Evolutionary conservation across 2,329 filamentous ascomycete genomes (phyloP), one percentile per base, ranked within the genome.

Genomic region (Phialophora chinensis): DNA sequence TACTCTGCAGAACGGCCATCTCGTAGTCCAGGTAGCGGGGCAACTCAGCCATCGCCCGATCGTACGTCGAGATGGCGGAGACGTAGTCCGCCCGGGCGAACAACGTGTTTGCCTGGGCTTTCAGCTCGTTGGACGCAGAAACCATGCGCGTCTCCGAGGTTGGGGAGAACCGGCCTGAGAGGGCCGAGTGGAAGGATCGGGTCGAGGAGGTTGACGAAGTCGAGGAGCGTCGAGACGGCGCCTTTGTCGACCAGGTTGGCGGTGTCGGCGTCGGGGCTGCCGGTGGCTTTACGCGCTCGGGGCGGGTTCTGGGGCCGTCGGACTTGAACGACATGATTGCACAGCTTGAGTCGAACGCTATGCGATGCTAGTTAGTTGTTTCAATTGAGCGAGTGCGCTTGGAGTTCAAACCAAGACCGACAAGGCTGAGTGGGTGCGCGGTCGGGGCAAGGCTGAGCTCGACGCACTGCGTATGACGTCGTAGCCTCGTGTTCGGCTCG

Each of bases 11-110:
- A 10, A 98, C 91, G 29, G 93, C 92, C 69, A 94, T 84, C 72
- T 97, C 92, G 79, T 92, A 97, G 76, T 94, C 88, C 29, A 96
- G 86, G 76, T 96, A 96, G 70, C 87, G 89, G 1, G 94, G 94
- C 74, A 92, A 93, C 7, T 88, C 86, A 12, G 87, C 84, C 2
- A 96, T 83, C 25, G 95, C 93, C 71, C 90, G 87, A 74, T 93
- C 90, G 79, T 98, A 98, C 67, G 86, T 90, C 71, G 88, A 86
- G 69, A 98, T 89, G 49, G 94, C 94, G 69, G 90, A 88, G 63
- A 89, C 86, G 78, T 90, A 95, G 68, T 88, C 86, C 50, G 86
- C 86, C 2, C 86, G 85, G 0, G 85, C 82, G 79, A 97, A 98
- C n/a, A 93, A 85, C 4, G 85, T 78, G 75, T 97, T 98, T 14